A percentile compares a stretch with the other conserved stretches of the same genome.
Conservation (phyloP, 257 asterid species). For the Cordia subcordata region DNA sequence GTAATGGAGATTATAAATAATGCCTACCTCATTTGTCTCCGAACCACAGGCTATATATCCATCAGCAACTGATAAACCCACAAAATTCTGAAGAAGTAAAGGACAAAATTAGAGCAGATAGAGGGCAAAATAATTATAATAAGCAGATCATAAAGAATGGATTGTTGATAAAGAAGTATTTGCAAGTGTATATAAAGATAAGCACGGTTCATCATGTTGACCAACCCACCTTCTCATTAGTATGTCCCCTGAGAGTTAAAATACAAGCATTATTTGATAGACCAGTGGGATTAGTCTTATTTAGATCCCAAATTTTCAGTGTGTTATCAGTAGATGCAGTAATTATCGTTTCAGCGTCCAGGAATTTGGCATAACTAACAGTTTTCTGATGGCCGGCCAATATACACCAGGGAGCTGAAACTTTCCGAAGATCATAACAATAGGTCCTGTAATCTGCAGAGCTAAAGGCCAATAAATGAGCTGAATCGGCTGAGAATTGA, state of each 20-base stretch:
- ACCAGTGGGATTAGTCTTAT: constrained; percentile 54
- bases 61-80: constrained; percentile 83
- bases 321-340: constrained; percentile 98
- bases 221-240: constrained; percentile 83
- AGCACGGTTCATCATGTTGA: neutral
- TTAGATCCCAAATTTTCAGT: constrained; percentile 88
- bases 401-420: constrained; percentile 71
- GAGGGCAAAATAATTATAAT: neutral
- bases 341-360: constrained; percentile 66
- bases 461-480: constrained; percentile 72
- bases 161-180: no score
- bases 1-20: neutral
- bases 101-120: constrained; percentile 19
- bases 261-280: constrained; percentile 72
- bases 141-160: neutral
- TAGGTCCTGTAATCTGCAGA: constrained; percentile 87
- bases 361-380: constrained; percentile 81
- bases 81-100: constrained; percentile 73
- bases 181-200: neutral
- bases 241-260: constrained; percentile 79
- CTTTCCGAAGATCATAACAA: constrained; percentile 87
- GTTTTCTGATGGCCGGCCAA: constrained; percentile 91
- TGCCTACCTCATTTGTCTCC: constrained; percentile 84
- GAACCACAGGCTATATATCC: constrained; percentile 95
- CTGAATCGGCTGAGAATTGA: constrained; percentile 72